Evolutionary conservation across 495 filamentous ascomycete species (phyloP).

Genomic region (Penicillium bovifimosum): DNA sequence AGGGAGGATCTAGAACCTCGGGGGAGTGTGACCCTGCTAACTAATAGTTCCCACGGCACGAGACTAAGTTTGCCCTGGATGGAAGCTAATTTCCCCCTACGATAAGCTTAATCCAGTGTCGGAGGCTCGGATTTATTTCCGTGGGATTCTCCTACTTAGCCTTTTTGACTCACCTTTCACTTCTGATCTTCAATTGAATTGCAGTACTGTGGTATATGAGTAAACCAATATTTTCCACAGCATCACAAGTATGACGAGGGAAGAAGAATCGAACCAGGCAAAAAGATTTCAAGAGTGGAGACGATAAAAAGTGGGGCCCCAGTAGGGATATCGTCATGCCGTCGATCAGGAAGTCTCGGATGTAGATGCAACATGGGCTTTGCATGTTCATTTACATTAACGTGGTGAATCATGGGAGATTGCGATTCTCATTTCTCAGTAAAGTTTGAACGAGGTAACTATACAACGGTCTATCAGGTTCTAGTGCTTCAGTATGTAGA

Average conservation of each 20-base stretch:
- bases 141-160: too few species aligned
- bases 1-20: neutral
- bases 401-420: neutral
- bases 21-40: neutral
- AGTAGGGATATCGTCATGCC: conserved; percentile 2
- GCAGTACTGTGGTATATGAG: too few species aligned
- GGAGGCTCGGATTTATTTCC: neutral
- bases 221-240: neutral
- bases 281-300: neutral
- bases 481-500: too few species aligned
- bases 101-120: conserved; percentile 11
- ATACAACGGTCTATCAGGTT: too few species aligned
- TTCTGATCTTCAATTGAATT: too few species aligned
- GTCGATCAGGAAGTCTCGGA: conserved; percentile 8
- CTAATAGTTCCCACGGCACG: neutral
- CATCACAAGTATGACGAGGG: neutral
- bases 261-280: neutral
- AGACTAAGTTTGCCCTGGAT: neutral
- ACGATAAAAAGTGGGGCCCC: neutral
- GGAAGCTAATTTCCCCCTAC: neutral
- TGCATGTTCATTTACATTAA: conserved; percentile 1
- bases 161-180: too few species aligned
- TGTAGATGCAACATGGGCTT: conserved; percentile 7
- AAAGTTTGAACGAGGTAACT: too few species aligned
- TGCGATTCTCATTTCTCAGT: neutral